Evolutionary conservation across 1,139 yeast genomes (phyloP), one percentile per base, ranked within the genome.

Genomic region (Saccharomyces hybrid): DNA sequence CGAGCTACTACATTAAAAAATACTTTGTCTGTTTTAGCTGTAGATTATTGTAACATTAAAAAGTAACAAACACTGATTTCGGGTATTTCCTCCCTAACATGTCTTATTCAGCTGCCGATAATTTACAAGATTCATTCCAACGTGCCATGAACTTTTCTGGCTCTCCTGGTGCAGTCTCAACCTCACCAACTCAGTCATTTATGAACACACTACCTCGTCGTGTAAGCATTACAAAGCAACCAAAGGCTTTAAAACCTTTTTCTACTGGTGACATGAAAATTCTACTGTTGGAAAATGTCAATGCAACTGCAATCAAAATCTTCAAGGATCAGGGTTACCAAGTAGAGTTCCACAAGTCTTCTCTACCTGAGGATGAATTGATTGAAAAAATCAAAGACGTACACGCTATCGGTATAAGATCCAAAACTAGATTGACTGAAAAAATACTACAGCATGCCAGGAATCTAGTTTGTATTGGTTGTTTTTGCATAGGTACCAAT

Each of bases 401-500:
- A 51, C 98, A 93, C 70, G 99, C 97, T 59, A 84, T 93, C 70
- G 99, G 99, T 75, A 91, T 93, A 69, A 88, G 99, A 78, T 91
- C 98, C 58, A 93, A 95, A 78, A 93, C 99, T 55, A 87, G 84
- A 72, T 79, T 93, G 68, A 88, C 93, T 44, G 86, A 82, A 64
- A 84, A 82, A 58, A 82, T 93, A 42, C 78, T 93, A 66, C 79
- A 82, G 61, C 88, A 87, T 64, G 99, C 99, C 54, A 86, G 84
- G 71, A 88, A 93, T 75, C 79, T 93, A 73, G 89, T 88, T 34
- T 91, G 83, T 48, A 78, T 95, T 73, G 99, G 99, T 56, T 93
- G 99, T 77, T 93, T 93, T 86, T 93, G 99, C 79, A 93, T 93
- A 67, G 99, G 99, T 68, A 95, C 99, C 56, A 93, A 93, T 76